Conservation (phyloP, 139 green algal species). For the Coccomyxa sp. region DNA sequence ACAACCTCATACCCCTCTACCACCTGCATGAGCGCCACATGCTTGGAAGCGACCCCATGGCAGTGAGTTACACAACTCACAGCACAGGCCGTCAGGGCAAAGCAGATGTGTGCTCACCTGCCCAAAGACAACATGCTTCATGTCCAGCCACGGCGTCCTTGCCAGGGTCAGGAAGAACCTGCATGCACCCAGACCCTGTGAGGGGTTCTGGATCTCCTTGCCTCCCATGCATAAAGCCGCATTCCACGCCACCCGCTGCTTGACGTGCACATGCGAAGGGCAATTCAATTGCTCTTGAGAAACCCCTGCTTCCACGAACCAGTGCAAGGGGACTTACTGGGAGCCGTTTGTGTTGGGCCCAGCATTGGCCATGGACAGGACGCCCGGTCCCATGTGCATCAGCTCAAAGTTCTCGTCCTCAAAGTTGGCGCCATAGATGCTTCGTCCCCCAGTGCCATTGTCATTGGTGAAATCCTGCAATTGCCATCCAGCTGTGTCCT, state of each 20-base stretch:
- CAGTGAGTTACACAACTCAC: too few species aligned
- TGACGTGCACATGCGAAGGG: not conserved
- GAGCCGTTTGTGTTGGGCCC: slow-evolving; percentile 77
- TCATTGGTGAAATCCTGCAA: slow-evolving; percentile 82
- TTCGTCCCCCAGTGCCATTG: slow-evolving; percentile 55
- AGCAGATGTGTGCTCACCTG: slow-evolving; percentile 31
- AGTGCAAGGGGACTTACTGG: slow-evolving; percentile 35
- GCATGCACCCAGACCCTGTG: not conserved
- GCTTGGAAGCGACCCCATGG: too few species aligned
- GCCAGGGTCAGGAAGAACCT: slow-evolving; percentile 71
- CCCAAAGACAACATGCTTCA: slow-evolving; percentile 84
- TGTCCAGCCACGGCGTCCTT: slow-evolving; percentile 70
- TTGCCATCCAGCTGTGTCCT: slow-evolving; percentile 60
- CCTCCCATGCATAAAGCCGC: not conserved
- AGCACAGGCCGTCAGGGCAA: too few species aligned
- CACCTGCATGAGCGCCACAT: slow-evolving; percentile 31
- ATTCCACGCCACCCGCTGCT: not conserved
- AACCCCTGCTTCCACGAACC: too few species aligned
- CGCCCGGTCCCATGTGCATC: slow-evolving; percentile 67
- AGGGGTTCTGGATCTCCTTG: too few species aligned
- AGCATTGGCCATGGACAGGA: slow-evolving; percentile 74
- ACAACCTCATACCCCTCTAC: slow-evolving; percentile 69
- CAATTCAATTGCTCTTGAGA: not conserved
- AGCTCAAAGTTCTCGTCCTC: slow-evolving; percentile 86
- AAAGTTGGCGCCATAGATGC: slow-evolving; percentile 80